Percentiles rank a stretch among this genome's conserved stretches.
phyloP scores from a whole-genome alignment of 2,329 filamentous ascomycete species.

The Alternaria ethzedia region DNA sequence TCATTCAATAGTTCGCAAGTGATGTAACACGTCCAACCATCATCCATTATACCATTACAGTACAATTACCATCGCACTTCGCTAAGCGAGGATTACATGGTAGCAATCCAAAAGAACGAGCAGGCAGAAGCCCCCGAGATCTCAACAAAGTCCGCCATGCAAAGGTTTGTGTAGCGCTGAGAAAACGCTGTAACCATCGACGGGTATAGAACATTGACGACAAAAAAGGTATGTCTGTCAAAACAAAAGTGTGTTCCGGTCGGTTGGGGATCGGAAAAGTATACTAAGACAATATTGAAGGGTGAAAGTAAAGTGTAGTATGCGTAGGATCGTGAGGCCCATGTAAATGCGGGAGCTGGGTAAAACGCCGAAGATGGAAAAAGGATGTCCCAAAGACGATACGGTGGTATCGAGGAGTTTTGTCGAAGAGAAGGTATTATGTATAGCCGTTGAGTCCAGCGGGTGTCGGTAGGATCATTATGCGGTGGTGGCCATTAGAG shows the following conservation, averaged over 20 bases:
- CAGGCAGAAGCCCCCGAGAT: constrained; percentile 1
- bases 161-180: background rate
- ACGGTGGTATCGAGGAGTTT: constrained; percentile 2
- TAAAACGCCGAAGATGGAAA: constrained; percentile 14
- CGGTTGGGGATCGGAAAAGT: background rate
- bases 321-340: constrained; percentile 28
- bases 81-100: constrained; percentile 13
- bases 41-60: constrained; percentile 24
- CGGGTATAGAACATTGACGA: constrained; percentile 10
- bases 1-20: constrained; percentile 1
- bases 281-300: constrained; percentile 19
- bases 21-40: constrained; percentile 4
- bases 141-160: background rate
- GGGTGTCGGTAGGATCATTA: constrained; percentile 17
- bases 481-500: constrained; percentile 47
- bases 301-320: constrained; percentile 17
- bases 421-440: constrained; percentile 19
- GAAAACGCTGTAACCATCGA: constrained; percentile 3
- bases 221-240: background rate
- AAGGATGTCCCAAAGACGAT: constrained; percentile 11
- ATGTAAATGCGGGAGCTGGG: constrained; percentile 21
- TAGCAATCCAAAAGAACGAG: constrained; percentile 19
- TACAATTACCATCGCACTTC: constrained; percentile 22
- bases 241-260: background rate
- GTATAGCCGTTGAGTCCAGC: constrained; percentile 18